These are phyloP conservation scores for Rhizopogon salebrosus DNA, from an alignment of 768 basidiomycete species.

Conservation along the genomic window DNA sequence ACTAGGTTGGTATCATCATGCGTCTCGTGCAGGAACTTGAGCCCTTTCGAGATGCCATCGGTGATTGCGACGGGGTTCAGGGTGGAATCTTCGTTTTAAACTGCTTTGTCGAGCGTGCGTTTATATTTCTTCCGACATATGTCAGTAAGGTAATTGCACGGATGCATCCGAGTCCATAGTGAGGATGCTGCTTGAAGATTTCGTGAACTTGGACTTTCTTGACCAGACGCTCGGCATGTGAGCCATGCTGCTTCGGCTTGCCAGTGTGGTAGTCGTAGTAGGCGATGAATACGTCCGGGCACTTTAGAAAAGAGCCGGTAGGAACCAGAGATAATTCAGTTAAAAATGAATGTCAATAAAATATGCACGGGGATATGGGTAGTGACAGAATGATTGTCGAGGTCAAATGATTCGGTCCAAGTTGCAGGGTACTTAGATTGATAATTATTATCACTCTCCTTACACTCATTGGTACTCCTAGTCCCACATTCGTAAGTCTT, in stretches of 20 bases:
- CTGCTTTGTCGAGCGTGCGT: not conserved
- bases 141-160: slow-evolving; percentile 10
- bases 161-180: slow-evolving; percentile 17
- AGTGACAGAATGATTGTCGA: not conserved
- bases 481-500: not conserved
- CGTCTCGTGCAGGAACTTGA: slow-evolving; percentile 19
- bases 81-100: not conserved
- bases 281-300: no score
- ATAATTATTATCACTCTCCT: not conserved
- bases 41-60: slow-evolving; percentile 13
- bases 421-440: not conserved
- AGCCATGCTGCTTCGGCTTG: no score
- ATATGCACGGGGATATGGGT: not conserved
- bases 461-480: not conserved
- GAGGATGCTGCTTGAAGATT: slow-evolving; percentile 6
- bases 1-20: slow-evolving; percentile 22
- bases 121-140: slow-evolving; percentile 9
- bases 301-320: not conserved
- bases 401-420: not conserved
- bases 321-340: not conserved
- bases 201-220: slow-evolving; percentile 1
- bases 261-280: no score
- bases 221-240: no score
- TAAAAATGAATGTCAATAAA: not conserved
- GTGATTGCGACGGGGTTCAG: not conserved